Evolutionary conservation across 805 yeast genomes (phyloP), one percentile per base, ranked within the genome.

Genomic region (Kazachstania africana): DNA sequence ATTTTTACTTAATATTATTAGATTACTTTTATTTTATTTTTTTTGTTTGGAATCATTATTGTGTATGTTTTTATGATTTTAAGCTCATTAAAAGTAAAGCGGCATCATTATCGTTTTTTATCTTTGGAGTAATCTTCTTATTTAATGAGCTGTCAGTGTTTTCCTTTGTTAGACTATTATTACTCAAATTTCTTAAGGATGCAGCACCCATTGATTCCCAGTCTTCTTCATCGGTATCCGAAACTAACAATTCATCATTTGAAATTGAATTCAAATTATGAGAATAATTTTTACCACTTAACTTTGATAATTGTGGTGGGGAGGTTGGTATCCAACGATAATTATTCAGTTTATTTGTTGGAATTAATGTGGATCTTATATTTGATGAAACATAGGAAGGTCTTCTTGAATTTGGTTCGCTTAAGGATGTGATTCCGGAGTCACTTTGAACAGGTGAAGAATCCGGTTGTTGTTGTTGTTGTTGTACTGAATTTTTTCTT

Each of bases 221-320:
- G 56, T 88, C 97, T 56, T 88, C 98, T 50, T 88, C 97, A 55
- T 88, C 98, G 0, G 98, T 88, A 47, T 83, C 94, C 27, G 75
- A 68, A 32, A 68, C n/a, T n/a, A n/a, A n/a, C n/a, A n/a, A n/a
- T n/a, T n/a, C n/a, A n/a, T n/a, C n/a, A n/a, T n/a, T n/a, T n/a
- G n/a, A n/a, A n/a, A n/a, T n/a, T n/a, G n/a, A n/a, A n/a, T n/a
- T n/a, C n/a, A n/a, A n/a, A n/a, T n/a, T n/a, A n/a, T n/a, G n/a
- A n/a, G n/a, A n/a, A n/a, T n/a, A n/a, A n/a, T n/a, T n/a, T n/a
- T n/a, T n/a, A n/a, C n/a, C n/a, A n/a, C n/a, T n/a, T n/a, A n/a
- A n/a, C n/a, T n/a, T n/a, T n/a, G n/a, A n/a, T n/a, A n/a, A n/a
- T n/a, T n/a, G n/a, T n/a, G n/a, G n/a, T n/a, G n/a, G n/a, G n/a